Percentiles rank a stretch among this genome's conserved stretches.
Conservation (phyloP, 257 asterid genomes). For the Lavandula angustifolia region DNA sequence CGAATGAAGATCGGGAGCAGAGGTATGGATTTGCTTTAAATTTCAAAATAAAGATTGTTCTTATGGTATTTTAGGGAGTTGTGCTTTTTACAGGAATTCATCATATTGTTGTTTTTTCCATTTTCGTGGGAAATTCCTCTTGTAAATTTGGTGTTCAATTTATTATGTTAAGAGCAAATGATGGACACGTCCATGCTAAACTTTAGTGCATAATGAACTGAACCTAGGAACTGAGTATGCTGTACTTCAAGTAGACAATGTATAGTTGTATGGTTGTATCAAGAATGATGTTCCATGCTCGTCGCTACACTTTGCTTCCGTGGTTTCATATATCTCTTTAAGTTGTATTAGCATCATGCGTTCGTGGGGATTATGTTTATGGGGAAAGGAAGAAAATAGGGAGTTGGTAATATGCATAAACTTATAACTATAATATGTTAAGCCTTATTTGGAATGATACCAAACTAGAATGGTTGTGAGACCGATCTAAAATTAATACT, state of each 20-base stretch:
- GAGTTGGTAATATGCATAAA: too few species aligned
- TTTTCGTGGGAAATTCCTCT: background rate
- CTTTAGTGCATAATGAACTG: background rate
- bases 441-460: too few species aligned
- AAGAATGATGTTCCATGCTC: too few species aligned
- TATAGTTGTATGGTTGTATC: too few species aligned
- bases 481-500: too few species aligned
- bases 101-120: background rate
- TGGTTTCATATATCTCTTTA: background rate
- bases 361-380: background rate
- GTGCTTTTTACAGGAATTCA: too few species aligned
- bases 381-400: too few species aligned
- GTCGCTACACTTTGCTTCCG: too few species aligned
- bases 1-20: constrained; percentile 61
- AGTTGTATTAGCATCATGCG: background rate
- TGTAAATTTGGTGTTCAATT: constrained; percentile 10
- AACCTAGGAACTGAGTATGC: constrained; percentile 1
- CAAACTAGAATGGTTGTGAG: too few species aligned
- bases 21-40: constrained; percentile 40
- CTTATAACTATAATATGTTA: too few species aligned
- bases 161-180: too few species aligned
- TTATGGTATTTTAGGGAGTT: background rate
- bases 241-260: background rate
- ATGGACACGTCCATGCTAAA: too few species aligned
- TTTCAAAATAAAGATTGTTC: constrained; percentile 6